Percentiles rank a stretch among this genome's conserved stretches.
Evolutionary conservation across 768 basidiomycete species (phyloP).

Genomic region (Rhizopogon vulgaris): DNA sequence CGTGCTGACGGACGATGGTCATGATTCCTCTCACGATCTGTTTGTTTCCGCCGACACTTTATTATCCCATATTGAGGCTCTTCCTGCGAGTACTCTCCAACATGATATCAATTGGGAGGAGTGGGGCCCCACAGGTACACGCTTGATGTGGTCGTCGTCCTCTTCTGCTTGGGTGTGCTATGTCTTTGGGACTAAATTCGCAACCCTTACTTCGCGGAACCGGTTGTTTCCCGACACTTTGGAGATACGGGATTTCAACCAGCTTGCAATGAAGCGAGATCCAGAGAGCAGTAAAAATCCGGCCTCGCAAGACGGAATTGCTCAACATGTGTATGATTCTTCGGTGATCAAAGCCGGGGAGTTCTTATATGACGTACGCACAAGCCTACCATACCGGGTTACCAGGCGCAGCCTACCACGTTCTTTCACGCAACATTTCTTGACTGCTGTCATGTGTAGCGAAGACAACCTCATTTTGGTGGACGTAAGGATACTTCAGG

Average conservation of each 20-base stretch:
- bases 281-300: not conserved
- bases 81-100: conserved; percentile 10
- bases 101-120: conserved; percentile 37
- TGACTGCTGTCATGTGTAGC: conserved; percentile 41
- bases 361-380: conserved; percentile 37
- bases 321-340: conserved; percentile 20
- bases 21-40: conserved; percentile 29
- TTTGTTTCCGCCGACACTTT: conserved; percentile 38
- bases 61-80: conserved; percentile 18
- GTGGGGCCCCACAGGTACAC: conserved; percentile 47
- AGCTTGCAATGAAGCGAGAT: conserved; percentile 28
- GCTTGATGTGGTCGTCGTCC: conserved; percentile 32
- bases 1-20: conserved; percentile 22
- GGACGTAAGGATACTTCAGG: conserved; percentile 25
- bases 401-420: conserved; percentile 18
- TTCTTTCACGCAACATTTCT: conserved; percentile 6
- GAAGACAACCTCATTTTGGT: conserved; percentile 53
- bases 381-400: conserved; percentile 42
- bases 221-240: conserved; percentile 15
- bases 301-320: conserved; percentile 7
- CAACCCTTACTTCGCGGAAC: conserved; percentile 16
- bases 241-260: conserved; percentile 50
- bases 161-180: conserved; percentile 55
- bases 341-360: conserved; percentile 24
- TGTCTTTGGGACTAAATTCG: conserved; percentile 44